Conservation (phyloP, 352 stramenopile genomes). For the Phytophthora litchii region DNA sequence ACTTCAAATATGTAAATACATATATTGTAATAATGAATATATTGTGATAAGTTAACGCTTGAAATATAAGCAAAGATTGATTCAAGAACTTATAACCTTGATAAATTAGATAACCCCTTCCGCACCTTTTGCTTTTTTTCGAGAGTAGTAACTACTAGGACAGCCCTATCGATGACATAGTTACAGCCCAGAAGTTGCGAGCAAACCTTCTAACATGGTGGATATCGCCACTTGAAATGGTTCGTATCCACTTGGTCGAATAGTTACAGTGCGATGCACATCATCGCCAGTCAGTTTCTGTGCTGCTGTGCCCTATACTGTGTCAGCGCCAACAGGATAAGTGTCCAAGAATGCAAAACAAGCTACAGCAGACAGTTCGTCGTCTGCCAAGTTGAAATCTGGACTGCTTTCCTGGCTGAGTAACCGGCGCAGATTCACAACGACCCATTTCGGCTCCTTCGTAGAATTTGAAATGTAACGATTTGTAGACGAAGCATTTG, state of each 20-base stretch:
- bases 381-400: not conserved
- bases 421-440: not conserved
- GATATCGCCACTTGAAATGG: not conserved
- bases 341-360: no score
- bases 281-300: constrained; percentile 3
- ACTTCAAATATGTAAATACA: no score
- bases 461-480: not conserved
- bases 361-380: not conserved
- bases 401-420: not conserved
- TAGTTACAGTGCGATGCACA: not conserved
- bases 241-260: not conserved
- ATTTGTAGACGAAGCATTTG: not conserved
- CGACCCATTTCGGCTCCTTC: not conserved
- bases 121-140: no score
- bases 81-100: no score
- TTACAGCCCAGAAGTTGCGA: no score
- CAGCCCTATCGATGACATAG: no score
- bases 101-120: no score
- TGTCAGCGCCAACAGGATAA: not conserved
- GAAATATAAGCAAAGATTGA: no score
- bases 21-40: no score
- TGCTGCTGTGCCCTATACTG: not conserved
- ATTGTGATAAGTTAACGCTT: no score
- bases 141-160: no score
- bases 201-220: no score